phyloP scores from a whole-genome alignment of 78 protist species.

The Guillardia theta region DNA sequence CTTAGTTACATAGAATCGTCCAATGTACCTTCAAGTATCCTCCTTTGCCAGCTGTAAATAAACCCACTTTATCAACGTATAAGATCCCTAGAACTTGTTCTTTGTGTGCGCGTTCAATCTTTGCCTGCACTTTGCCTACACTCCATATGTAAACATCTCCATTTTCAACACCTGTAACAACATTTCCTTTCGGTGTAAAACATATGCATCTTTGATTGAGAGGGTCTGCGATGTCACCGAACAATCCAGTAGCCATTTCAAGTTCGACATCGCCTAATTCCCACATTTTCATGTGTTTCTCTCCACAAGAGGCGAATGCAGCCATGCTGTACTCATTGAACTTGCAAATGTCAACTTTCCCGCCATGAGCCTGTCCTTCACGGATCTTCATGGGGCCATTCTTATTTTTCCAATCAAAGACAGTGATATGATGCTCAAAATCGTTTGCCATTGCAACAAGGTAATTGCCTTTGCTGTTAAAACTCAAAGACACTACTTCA shows the following conservation, averaged over 20 bases:
- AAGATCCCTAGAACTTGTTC: background rate
- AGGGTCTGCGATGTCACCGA: background rate
- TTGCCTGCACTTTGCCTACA: background rate
- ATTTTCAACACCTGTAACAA: background rate
- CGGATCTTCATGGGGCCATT: background rate
- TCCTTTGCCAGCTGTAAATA: background rate
- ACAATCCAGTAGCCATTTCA: background rate
- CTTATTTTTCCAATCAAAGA: background rate
- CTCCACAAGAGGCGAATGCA: background rate
- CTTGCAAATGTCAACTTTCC: background rate
- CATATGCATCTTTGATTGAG: background rate
- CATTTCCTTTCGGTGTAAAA: background rate
- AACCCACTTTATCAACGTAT: background rate
- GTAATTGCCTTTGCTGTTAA: background rate
- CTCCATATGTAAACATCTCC: conserved; percentile 4
- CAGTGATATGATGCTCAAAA: background rate
- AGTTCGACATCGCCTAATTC: background rate
- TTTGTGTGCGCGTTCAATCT: conserved; percentile 28
- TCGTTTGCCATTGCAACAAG: background rate
- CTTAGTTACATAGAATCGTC: too few relatives aligned
- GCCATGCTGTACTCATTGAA: background rate
- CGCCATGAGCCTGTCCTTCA: background rate
- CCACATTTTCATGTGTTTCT: conserved; percentile 18
- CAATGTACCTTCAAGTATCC: background rate
- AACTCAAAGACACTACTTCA: background rate